A percentile compares a stretch with the other conserved stretches of the same genome.
Evolutionary conservation across 495 filamentous ascomycete species (phyloP).

Genomic region (Glarea lozoyensis): DNA sequence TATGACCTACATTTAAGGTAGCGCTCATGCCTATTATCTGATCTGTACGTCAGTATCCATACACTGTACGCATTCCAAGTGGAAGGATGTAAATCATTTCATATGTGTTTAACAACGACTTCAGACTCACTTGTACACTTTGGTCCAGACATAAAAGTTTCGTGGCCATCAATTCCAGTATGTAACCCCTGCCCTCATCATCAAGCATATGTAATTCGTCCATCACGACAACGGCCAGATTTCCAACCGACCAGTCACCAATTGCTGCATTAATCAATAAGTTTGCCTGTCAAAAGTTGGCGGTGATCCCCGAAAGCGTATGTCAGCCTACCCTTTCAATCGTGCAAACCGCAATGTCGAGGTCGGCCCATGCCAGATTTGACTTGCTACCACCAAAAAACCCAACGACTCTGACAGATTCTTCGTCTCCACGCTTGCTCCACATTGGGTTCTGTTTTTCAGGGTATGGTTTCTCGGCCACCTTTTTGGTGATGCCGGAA

Average conservation of each 20-base stretch:
- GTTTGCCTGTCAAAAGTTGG: conserved; percentile 50
- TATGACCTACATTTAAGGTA: conserved; percentile 52
- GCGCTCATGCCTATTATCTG: conserved; percentile 74
- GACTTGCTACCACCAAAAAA: conserved; percentile 68
- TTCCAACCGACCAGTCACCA: conserved; percentile 58
- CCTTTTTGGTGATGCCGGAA: conserved; percentile 47
- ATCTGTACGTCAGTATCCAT: background rate
- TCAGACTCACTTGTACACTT: conserved; percentile 47
- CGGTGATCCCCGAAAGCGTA: conserved; percentile 13
- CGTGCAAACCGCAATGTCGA: conserved; percentile 74
- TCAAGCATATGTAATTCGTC: conserved; percentile 81
- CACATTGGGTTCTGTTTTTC: conserved; percentile 23
- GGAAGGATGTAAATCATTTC: too few species aligned
- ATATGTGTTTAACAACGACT: too few species aligned
- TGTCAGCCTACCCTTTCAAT: conserved; percentile 61
- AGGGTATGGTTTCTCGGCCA: conserved; percentile 10
- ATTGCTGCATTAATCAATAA: conserved; percentile 68
- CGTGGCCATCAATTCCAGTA: conserved; percentile 72
- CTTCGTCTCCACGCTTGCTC: conserved; percentile 35
- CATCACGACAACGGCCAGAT: conserved; percentile 60
- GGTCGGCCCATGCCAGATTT: conserved; percentile 59
- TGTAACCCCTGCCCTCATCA: conserved; percentile 70
- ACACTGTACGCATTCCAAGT: too few species aligned
- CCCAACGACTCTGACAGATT: conserved; percentile 53
- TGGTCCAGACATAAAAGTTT: conserved; percentile 65